Base-by-base conservation (phyloP, 441 rosid genomes). In the Corymbia calophylla region DNA sequence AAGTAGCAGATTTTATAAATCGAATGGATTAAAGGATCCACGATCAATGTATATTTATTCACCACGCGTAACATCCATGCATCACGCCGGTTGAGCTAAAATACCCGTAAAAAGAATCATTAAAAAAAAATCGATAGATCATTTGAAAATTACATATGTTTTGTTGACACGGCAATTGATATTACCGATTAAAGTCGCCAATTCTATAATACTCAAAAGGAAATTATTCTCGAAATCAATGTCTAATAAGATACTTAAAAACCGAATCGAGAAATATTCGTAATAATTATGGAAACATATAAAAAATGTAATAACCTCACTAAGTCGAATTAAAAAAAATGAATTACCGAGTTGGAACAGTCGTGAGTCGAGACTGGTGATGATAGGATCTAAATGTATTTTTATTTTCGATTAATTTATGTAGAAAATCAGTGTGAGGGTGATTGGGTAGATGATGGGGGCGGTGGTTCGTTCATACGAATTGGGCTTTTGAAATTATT, bases 81-180 rank as follows among this genome's bases (percentile, higher is more conserved):
- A 3, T 35, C 25, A 9, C 7, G 13, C 47, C 14, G 32, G 15
- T 9, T 15, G 2, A 35, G 48, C 12, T 70, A 70, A 1, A 19
- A 31, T 18, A 68, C 47, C n/a, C 2, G 4, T 16, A 1, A 9
- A n/a, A 9, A 17, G 13, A 32, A 68, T 9, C 3, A 56, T 23
- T 21, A 3, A 4, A 68, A 70, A n/a, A 18, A 9, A 6, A 23
- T 25, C 11, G 49, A 35, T 11, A 1, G 2, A 21, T 1, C 8
- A 3, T 73, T 39, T 21, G 48, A 73, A 35, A 73, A 14, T 2
- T 25, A 0, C 25, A 8, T 8, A 0, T 31, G 3, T 66, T 8
- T 17, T 12, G 2, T 12, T 0, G 1, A 0, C 31, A 16, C 0
- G 10, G 8, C 4, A 8, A 16, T n/a, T n/a, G 19, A 31, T 66